A percentile compares a stretch with the other conserved stretches of the same genome.
phyloP scores from a whole-genome alignment of 2,329 filamentous ascomycete genomes.

The Ustulina deusta region DNA sequence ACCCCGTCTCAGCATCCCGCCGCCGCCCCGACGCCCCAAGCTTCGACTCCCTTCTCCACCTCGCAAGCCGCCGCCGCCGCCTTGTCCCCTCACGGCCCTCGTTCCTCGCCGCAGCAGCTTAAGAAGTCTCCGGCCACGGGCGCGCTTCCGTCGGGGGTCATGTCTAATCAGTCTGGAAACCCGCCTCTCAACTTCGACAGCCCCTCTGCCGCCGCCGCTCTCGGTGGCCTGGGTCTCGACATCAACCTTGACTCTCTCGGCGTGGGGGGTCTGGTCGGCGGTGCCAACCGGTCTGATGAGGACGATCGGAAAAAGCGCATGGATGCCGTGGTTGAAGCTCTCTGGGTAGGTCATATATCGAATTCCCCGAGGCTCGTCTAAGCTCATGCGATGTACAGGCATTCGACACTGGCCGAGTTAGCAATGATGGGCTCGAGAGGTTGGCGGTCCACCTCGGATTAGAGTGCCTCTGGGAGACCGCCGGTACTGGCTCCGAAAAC shows the following conservation, averaged over 20 bases:
- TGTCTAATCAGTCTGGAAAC: slow-evolving; percentile 61
- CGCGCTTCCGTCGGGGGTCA: slow-evolving; percentile 57
- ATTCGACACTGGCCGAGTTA: slow-evolving; percentile 71
- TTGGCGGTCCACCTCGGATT: slow-evolving; percentile 76
- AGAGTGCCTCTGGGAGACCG: slow-evolving; percentile 71
- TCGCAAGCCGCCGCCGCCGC: slow-evolving; percentile 67
- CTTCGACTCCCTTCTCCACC: slow-evolving; percentile 73
- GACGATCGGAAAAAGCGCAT: slow-evolving; percentile 68
- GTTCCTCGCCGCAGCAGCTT: slow-evolving; percentile 73
- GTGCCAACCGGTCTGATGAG: slow-evolving; percentile 59
- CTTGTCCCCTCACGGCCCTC: slow-evolving; percentile 68
- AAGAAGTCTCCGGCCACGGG: slow-evolving; percentile 70
- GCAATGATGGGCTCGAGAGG: slow-evolving; percentile 79
- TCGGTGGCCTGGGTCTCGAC: slow-evolving; percentile 69
- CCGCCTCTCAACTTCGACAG: slow-evolving; percentile 71
- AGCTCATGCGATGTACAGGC: slow-evolving; percentile 36
- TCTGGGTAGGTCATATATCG: slow-evolving; percentile 61
- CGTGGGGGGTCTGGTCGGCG: slow-evolving; percentile 60
- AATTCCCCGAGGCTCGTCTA: slow-evolving; percentile 51
- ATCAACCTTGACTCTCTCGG: slow-evolving; percentile 65
- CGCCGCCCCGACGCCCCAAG: slow-evolving; percentile 71
- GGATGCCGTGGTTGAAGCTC: slow-evolving; percentile 62
- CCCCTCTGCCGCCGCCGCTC: slow-evolving; percentile 71
- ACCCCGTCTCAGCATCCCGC: slow-evolving; percentile 62
- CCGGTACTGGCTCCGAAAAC: slow-evolving; percentile 60